Conservation (phyloP, 805 yeast genomes). For the Clavispora santaluciae region DNA sequence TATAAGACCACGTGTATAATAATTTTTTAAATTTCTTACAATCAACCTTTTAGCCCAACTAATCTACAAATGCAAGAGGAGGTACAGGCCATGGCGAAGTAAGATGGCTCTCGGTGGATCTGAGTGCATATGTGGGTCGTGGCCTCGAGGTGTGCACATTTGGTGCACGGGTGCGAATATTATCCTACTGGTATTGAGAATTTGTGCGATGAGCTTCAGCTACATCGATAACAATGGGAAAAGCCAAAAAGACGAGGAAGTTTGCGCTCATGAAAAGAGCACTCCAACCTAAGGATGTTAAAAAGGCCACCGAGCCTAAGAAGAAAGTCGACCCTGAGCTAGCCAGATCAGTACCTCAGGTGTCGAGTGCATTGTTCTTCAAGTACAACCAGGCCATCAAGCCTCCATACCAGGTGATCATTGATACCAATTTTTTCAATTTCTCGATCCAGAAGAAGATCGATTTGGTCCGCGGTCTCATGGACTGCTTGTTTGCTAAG, state of each 20-base stretch:
- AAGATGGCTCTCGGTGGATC: too few species aligned
- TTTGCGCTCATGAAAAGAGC: constrained; percentile 89
- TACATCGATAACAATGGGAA: constrained; percentile 60
- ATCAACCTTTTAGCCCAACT: too few species aligned
- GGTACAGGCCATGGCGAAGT: too few species aligned
- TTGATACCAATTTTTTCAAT: constrained; percentile 96
- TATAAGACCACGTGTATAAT: too few species aligned
- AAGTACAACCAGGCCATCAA: constrained; percentile 90
- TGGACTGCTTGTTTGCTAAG: constrained; percentile 92
- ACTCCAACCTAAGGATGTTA: constrained; percentile 64
- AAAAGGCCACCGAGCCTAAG: constrained; percentile 22
- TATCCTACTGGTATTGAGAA: background rate
- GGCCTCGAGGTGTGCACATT: background rate
- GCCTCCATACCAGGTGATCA: constrained; percentile 96
- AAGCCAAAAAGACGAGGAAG: constrained; percentile 95
- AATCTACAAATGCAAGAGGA: too few species aligned
- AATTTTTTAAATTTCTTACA: too few species aligned
- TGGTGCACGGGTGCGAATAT: constrained; percentile 14
- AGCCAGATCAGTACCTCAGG: constrained; percentile 65
- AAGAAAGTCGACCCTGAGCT: constrained; percentile 64
- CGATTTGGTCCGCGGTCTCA: constrained; percentile 92
- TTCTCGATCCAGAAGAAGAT: constrained; percentile 94
- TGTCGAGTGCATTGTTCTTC: constrained; percentile 90
- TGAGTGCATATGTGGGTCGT: too few species aligned
- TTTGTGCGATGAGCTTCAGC: constrained; percentile 1